phyloP scores from a whole-genome alignment of 2,329 filamentous ascomycete species.

The Aspergillus fumigatiaffinis region DNA sequence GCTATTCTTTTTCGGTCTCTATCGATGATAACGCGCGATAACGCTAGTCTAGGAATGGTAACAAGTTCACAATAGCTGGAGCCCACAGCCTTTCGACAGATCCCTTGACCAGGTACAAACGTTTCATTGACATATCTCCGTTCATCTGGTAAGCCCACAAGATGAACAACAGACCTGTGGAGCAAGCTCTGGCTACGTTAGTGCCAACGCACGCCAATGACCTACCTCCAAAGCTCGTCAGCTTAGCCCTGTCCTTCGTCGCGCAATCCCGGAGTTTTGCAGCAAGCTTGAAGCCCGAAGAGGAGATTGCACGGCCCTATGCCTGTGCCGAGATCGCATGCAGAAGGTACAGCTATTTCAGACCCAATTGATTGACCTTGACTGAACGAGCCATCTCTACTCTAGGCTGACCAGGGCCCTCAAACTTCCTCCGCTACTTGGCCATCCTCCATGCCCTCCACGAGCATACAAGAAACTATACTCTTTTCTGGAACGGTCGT shows the following conservation, averaged over 20 bases:
- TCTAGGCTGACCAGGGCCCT: slow-evolving; percentile 70
- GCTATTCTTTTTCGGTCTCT: not conserved
- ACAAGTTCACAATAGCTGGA: not conserved
- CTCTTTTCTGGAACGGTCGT: slow-evolving; percentile 69
- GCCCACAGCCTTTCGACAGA: too few relatives aligned
- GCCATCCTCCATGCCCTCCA: slow-evolving; percentile 72
- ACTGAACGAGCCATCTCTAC: not conserved
- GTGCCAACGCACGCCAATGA: slow-evolving; percentile 68
- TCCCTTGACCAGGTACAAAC: not conserved
- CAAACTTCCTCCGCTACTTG: slow-evolving; percentile 71
- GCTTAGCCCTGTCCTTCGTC: slow-evolving; percentile 68
- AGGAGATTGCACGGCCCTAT: slow-evolving; percentile 81
- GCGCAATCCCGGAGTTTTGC: slow-evolving; percentile 77
- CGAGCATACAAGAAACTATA: slow-evolving; percentile 82
- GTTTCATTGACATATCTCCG: not conserved
- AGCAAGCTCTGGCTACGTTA: slow-evolving; percentile 68
- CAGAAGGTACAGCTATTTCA: slow-evolving; percentile 58
- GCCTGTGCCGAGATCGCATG: slow-evolving; percentile 88
- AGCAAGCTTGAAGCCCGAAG: slow-evolving; percentile 73
- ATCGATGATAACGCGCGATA: not conserved
- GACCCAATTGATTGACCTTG: not conserved
- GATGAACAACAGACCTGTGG: slow-evolving; percentile 70
- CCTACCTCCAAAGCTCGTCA: slow-evolving; percentile 65
- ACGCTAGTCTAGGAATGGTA: not conserved
- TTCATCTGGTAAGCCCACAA: not conserved